These are phyloP conservation scores for Ceratobasidium sp. DNA, from an alignment of 1,284 basidiomycete species.

Conservation along the genomic window DNA sequence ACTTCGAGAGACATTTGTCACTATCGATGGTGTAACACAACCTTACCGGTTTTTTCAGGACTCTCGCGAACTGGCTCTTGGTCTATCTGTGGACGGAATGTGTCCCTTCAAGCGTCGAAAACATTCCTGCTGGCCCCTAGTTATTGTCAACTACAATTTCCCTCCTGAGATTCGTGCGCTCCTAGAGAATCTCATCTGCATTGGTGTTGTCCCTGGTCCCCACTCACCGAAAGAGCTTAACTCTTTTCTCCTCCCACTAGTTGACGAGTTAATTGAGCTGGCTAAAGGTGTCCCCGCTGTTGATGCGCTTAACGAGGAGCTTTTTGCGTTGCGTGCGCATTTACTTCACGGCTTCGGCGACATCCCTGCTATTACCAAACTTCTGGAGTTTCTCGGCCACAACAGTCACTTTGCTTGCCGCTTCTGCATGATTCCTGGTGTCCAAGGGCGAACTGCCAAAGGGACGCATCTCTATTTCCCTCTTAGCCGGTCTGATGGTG, in stretches of 20 bases:
- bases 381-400: conserved; percentile 40
- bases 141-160: conserved; percentile 45
- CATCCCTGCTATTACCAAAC: conserved; percentile 47
- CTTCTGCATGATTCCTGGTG: background rate
- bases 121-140: conserved; percentile 26
- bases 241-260: conserved; percentile 45
- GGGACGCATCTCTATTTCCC: background rate
- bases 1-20: conserved; percentile 15
- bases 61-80: conserved; percentile 38
- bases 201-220: conserved; percentile 45
- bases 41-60: conserved; percentile 10
- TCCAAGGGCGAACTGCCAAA: background rate
- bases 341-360: conserved; percentile 45
- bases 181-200: conserved; percentile 34
- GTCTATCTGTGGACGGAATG: conserved; percentile 45
- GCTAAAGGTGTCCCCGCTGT: conserved; percentile 5
- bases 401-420: conserved; percentile 37
- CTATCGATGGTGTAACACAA: conserved; percentile 16
- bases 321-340: conserved; percentile 45
- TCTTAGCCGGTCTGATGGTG: background rate
- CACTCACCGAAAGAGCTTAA: conserved; percentile 42
- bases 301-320: background rate
- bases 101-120: conserved; percentile 38
- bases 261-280: conserved; percentile 35
- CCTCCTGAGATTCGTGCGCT: conserved; percentile 34